Conservation (phyloP, 305 asterid genomes). For the Rubia peregrina region DNA sequence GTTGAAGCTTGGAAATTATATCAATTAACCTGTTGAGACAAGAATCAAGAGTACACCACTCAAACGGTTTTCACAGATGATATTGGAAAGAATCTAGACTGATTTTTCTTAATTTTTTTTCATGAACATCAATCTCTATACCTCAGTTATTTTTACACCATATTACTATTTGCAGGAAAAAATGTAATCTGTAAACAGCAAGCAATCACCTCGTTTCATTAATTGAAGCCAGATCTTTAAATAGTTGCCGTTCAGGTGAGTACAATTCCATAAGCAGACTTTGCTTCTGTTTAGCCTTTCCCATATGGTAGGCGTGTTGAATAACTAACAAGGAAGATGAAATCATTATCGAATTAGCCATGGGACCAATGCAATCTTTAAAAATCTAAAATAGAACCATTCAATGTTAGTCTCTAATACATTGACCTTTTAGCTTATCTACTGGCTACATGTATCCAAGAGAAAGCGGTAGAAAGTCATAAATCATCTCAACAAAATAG, state of each 20-base stretch:
- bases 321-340: constrained; percentile 44
- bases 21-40: constrained; percentile 55
- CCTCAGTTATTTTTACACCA: background rate
- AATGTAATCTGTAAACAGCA: background rate
- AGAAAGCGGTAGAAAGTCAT: background rate
- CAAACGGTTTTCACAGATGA: background rate
- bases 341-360: background rate
- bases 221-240: constrained; percentile 63
- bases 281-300: constrained; percentile 85
- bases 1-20: constrained; percentile 65
- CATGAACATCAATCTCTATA: background rate
- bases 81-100: background rate
- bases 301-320: constrained; percentile 77
- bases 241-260: constrained; percentile 81
- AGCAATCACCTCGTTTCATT: constrained; percentile 60
- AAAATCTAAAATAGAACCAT: background rate
- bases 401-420: background rate
- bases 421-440: background rate
- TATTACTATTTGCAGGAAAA: background rate
- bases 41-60: background rate
- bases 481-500: background rate
- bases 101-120: background rate
- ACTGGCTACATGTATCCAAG: background rate
- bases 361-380: background rate
- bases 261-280: constrained; percentile 77